These are phyloP conservation scores for Starmera quercuum DNA, from an alignment of 805 yeast genomes.

Conservation along the genomic window DNA sequence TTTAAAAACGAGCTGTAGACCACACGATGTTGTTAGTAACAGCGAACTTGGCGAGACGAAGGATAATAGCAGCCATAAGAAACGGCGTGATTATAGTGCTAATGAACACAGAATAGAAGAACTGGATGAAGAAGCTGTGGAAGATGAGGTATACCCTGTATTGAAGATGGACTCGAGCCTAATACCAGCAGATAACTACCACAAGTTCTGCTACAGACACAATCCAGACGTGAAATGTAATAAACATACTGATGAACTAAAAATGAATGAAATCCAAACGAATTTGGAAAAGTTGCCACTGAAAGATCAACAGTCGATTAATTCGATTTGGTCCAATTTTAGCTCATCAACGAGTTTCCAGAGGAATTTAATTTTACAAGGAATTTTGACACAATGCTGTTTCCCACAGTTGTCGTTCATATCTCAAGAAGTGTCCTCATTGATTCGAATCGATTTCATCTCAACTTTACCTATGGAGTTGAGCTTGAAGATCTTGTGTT, in stretches of 20 bases:
- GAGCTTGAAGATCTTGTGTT: constrained; percentile 76
- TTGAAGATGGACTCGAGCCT: constrained; percentile 3
- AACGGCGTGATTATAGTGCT: background rate
- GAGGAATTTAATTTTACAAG: constrained; percentile 71
- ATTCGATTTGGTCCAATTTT: constrained; percentile 80
- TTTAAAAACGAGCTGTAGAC: background rate
- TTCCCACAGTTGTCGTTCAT: constrained; percentile 90
- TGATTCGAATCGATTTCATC: constrained; percentile 85
- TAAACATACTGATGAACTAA: constrained; percentile 54
- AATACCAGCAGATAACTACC: constrained; percentile 39
- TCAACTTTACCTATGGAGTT: constrained; percentile 80
- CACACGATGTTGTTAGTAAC: background rate
- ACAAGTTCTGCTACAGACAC: constrained; percentile 83
- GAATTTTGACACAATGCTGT: constrained; percentile 83
- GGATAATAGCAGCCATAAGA: background rate
- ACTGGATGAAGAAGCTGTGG: background rate
- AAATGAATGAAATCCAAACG: constrained; percentile 57
- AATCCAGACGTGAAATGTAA: constrained; percentile 80
- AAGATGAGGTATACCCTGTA: background rate
- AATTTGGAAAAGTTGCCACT: constrained; percentile 50
- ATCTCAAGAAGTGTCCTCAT: constrained; percentile 66
- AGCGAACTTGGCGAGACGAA: background rate
- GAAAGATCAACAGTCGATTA: constrained; percentile 70
- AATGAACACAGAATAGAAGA: background rate
- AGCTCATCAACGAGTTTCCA: constrained; percentile 65